A percentile compares a stretch with the other conserved stretches of the same genome.
Evolutionary conservation across 2,329 filamentous ascomycete species (phyloP).

Genomic region (Aspergillus melleus): DNA sequence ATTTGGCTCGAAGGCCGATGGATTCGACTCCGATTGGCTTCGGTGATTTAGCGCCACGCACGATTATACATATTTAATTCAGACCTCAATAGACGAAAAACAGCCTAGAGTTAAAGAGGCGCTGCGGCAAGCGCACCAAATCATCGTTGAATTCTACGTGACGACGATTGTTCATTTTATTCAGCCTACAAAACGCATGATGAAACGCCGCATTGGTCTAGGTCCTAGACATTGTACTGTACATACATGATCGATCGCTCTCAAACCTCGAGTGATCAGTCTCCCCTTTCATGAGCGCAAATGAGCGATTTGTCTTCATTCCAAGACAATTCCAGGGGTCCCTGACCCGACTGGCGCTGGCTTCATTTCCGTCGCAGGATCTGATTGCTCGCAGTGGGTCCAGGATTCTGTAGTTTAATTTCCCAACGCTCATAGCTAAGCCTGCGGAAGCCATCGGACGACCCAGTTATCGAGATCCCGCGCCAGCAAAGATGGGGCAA

Average conservation of each 20-base stretch:
- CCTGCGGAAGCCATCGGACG: background rate
- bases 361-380: background rate
- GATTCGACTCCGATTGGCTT: background rate
- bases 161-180: background rate
- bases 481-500: background rate
- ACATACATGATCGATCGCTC: background rate
- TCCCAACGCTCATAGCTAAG: slow-evolving; percentile 5
- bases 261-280: background rate
- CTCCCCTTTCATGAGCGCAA: background rate
- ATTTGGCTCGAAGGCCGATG: background rate
- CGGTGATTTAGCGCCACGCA: background rate
- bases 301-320: background rate
- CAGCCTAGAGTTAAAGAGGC: background rate
- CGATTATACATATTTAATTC: background rate
- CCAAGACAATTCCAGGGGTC: background rate
- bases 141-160: too few species aligned
- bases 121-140: too few species aligned
- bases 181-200: background rate
- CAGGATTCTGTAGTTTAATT: slow-evolving; percentile 1
- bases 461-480: background rate
- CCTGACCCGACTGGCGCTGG: background rate
- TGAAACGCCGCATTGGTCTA: background rate
- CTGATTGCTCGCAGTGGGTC: slow-evolving; percentile 1
- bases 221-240: background rate
- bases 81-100: background rate